These are phyloP conservation scores for Eutrema yunnanense DNA, from an alignment of 345 rosid genomes.

Conservation along the genomic window DNA sequence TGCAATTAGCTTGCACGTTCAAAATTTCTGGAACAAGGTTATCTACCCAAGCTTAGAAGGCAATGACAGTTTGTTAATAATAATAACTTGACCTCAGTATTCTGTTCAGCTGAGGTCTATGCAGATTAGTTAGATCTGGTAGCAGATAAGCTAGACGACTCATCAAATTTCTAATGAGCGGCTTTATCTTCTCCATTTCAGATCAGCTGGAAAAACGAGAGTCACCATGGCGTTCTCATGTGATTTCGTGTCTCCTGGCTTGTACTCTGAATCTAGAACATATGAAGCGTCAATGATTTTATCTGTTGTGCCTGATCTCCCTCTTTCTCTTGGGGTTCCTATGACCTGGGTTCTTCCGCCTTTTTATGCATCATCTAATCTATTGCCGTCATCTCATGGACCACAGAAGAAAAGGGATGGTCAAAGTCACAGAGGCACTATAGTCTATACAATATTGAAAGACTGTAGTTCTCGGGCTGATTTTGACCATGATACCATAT, in stretches of 20 bases:
- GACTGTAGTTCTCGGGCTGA: slow-evolving; percentile 46
- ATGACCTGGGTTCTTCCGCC: slow-evolving; percentile 94
- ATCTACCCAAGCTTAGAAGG: neutral
- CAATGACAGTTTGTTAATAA: neutral
- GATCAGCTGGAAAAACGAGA: slow-evolving; percentile 70
- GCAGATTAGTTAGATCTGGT: neutral
- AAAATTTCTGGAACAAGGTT: neutral
- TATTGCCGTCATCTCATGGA: slow-evolving; percentile 54
- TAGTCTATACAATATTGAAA: slow-evolving; percentile 64
- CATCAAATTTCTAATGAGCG: slow-evolving; percentile 18
- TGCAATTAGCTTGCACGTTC: neutral
- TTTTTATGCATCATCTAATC: slow-evolving; percentile 59
- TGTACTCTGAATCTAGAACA: slow-evolving; percentile 54
- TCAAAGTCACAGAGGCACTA: slow-evolving; percentile 52
- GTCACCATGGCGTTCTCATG: slow-evolving; percentile 72
- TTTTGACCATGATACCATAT: slow-evolving; percentile 41
- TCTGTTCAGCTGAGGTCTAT: slow-evolving; percentile 3
- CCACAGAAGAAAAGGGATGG: slow-evolving; percentile 47
- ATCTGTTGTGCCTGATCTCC: slow-evolving; percentile 75
- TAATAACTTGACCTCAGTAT: slow-evolving; percentile 6
- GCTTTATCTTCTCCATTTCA: slow-evolving; percentile 33
- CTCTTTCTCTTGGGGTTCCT: slow-evolving; percentile 79
- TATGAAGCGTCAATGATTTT: slow-evolving; percentile 56
- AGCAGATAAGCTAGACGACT: neutral
- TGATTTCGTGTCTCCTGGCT: slow-evolving; percentile 60